These are phyloP conservation scores for Zygnema circumcarinatum DNA, from an alignment of 139 green algal species.

Conservation along the genomic window DNA sequence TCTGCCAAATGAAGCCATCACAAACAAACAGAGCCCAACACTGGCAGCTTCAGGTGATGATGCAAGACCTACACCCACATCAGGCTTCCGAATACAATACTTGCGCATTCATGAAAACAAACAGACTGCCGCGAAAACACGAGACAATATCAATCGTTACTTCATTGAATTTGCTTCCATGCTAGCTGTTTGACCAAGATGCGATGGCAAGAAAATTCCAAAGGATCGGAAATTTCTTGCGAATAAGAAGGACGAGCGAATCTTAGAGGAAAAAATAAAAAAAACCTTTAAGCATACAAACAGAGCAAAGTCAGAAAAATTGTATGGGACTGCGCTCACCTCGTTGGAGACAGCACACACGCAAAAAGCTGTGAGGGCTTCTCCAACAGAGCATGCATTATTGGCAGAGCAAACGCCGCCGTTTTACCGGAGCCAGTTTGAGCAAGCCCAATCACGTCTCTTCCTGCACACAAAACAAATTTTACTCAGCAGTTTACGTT, in stretches of 20 bases:
- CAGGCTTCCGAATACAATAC: too few species aligned
- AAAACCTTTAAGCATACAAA: background rate
- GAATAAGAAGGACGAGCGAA: too few species aligned
- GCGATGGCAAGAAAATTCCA: too few species aligned
- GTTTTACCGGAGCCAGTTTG: conserved; percentile 98
- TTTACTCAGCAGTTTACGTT: background rate
- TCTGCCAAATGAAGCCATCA: conserved; percentile 15
- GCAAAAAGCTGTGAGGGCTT: conserved; percentile 89
- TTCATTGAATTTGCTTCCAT: too few species aligned
- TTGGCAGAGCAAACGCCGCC: conserved; percentile 93
- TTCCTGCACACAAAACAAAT: conserved; percentile 9
- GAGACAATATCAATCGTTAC: too few species aligned
- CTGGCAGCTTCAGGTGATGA: conserved; percentile 83
- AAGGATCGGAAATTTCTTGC: too few species aligned
- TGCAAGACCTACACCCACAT: too few species aligned
- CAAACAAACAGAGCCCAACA: conserved; percentile 65
- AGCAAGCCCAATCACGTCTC: conserved; percentile 95
- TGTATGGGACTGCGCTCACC: conserved; percentile 6
- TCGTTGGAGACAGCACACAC: conserved; percentile 92
- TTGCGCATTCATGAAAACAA: too few species aligned
- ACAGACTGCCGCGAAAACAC: too few species aligned
- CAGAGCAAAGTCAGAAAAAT: background rate
- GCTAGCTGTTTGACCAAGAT: too few species aligned
- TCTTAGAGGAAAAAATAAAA: background rate
- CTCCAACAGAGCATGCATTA: conserved; percentile 92